Percentiles rank a stretch among this genome's conserved stretches.
Evolutionary conservation across 2,329 filamentous ascomycete genomes (phyloP).

Genomic region (Aureobasidium sp.): DNA sequence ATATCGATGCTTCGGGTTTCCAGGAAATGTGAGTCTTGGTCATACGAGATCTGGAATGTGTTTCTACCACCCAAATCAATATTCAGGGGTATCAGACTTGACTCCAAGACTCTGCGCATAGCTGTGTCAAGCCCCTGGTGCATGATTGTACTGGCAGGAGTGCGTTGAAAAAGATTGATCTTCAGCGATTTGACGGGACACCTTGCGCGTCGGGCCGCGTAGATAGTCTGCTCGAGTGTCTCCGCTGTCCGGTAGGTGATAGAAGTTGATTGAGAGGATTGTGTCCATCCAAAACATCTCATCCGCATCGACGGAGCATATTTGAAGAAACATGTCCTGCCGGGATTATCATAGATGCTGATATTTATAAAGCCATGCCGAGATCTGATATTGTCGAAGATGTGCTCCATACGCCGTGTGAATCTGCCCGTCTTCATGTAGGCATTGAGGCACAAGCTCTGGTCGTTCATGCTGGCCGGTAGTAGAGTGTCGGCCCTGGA

Average conservation of each 20-base stretch:
- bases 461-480: not conserved
- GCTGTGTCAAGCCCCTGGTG: not conserved
- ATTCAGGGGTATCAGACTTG: not conserved
- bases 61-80: not conserved
- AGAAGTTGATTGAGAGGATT: not conserved
- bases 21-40: not conserved
- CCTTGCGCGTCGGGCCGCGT: no score
- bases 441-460: not conserved
- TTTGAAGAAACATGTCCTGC: no score
- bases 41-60: not conserved
- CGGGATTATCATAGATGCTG: not conserved
- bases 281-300: not conserved
- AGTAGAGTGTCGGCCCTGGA: not conserved
- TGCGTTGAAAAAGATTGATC: not conserved
- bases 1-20: not conserved
- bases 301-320: not conserved
- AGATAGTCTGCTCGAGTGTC: not conserved
- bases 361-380: not conserved
- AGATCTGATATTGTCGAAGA: not conserved
- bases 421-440: not conserved
- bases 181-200: no score
- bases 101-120: not conserved
- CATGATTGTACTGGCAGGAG: no score
- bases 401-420: not conserved
- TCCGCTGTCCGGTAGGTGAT: not conserved